phyloP scores from a whole-genome alignment of 2,329 filamentous ascomycete genomes.

The Pyrenochaeta sp. region DNA sequence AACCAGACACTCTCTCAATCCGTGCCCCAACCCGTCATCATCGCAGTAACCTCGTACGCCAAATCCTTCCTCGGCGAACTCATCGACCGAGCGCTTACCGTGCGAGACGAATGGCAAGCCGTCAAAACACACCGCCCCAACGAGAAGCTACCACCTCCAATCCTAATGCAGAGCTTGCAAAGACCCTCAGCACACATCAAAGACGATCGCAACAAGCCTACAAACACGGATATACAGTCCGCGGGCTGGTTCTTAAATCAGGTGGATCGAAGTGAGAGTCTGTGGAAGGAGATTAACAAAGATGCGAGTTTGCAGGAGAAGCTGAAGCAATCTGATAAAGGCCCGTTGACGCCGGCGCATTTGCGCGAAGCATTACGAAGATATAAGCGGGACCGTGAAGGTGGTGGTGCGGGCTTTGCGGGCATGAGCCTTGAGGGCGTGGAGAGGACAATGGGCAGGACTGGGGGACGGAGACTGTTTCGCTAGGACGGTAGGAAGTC shows the following conservation, averaged over 20 bases:
- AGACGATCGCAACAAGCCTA: conserved; percentile 37
- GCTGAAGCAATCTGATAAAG: conserved; percentile 50
- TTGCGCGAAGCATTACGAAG: conserved; percentile 75
- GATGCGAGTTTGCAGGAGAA: conserved; percentile 36
- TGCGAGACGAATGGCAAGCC: conserved; percentile 76
- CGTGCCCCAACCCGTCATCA: conserved; percentile 75
- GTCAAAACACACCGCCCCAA: conserved; percentile 51
- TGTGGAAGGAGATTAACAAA: conserved; percentile 40
- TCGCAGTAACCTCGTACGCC: conserved; percentile 77
- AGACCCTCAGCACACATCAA: conserved; percentile 42
- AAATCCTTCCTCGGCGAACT: conserved; percentile 81
- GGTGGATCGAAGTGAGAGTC: conserved; percentile 28
- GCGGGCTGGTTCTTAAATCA: conserved; percentile 37
- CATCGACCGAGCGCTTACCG: conserved; percentile 73
- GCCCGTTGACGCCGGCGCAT: conserved; percentile 76
- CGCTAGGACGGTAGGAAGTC: conserved; percentile 35
- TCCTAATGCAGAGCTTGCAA: conserved; percentile 38
- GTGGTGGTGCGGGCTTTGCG: conserved; percentile 64
- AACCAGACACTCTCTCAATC: conserved; percentile 84
- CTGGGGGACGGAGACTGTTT: conserved; percentile 57
- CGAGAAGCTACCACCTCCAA: conserved; percentile 31
- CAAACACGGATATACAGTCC: conserved; percentile 35
- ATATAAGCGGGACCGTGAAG: conserved; percentile 70
- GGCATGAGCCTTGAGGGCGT: conserved; percentile 59
- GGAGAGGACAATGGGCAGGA: conserved; percentile 55